Evolutionary conservation across 208 protist genomes (phyloP), one percentile per base, ranked within the genome.

Genomic region (Acanthamoeba triangularis): DNA sequence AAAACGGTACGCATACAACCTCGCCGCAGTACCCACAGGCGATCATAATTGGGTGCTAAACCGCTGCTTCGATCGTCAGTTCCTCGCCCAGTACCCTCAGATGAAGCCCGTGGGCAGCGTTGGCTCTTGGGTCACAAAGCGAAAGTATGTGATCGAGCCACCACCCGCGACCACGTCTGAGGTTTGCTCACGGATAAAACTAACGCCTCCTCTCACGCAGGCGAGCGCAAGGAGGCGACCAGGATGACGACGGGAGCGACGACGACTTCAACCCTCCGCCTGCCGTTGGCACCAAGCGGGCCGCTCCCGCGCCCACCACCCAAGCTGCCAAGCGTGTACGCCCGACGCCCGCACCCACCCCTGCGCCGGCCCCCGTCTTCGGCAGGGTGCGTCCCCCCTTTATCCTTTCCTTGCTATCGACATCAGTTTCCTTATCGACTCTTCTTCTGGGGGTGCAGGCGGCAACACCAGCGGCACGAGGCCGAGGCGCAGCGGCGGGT

Each of bases 181-280:
- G 54, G 16, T 23, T 13, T 61, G 54, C 54, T 61, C 54, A 61
- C 54, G 1, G 20, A 23, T 23, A 61, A 5, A 1, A 44, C 41
- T 44, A 1, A 44, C 41, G 41, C 23, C n/a, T 78, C 69, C 23
- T 23, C n/a, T 23, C 20, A 1, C 3, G 52, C 20, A 84, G 74
- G 74, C 74, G 74, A 30, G 44, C 37, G 7, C 74, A 84, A 84
- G 37, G 8, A n/a, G 74, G 41, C 74, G 74, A 54, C 7, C 18
- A 74, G n/a, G 74, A 84, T n/a, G 41, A 44, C 7, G 74, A 84
- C 20, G 74, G 74, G 18, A 84, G 74, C 74, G 74, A 84, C 30
- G 74, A 84, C 25, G 74, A 84, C 44, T 84, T 84, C 23, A 84
- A 7, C 11, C 41, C 35, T 11, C 35, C 35, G 11, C 4, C 37